A percentile compares a stretch with the other conserved stretches of the same genome.
phyloP scores from a whole-genome alignment of 805 yeast genomes.

The Candida odintsovae region DNA sequence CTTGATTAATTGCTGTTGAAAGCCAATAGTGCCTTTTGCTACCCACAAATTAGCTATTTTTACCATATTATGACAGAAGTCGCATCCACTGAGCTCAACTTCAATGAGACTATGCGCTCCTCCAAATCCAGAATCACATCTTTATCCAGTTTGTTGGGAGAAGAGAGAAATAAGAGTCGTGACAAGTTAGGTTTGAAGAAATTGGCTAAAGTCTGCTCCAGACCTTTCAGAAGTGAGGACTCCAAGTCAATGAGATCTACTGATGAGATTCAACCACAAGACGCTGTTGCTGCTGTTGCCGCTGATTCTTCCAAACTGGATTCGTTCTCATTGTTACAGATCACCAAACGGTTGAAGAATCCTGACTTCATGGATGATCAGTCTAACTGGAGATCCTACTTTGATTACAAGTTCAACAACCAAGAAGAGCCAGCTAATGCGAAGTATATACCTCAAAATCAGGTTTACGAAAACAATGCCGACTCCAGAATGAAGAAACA shows the following conservation, averaged over 20 bases:
- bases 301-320: conserved; percentile 10
- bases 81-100: neutral
- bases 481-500: neutral
- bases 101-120: conserved; percentile 6
- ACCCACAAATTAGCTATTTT: neutral
- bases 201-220: conserved; percentile 13
- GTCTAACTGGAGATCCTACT: conserved; percentile 1
- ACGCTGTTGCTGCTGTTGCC: neutral
- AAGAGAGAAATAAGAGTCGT: conserved; percentile 1
- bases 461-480: neutral
- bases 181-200: conserved; percentile 14
- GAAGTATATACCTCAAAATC: neutral
- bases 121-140: conserved; percentile 16
- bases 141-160: conserved; percentile 10
- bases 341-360: neutral
- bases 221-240: conserved; percentile 3
- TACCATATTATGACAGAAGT: neutral
- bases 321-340: conserved; percentile 8
- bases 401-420: neutral
- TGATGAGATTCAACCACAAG: neutral
- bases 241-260: neutral
- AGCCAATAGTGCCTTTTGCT: neutral
- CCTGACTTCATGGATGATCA: neutral
- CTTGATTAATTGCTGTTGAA: neutral
- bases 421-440: neutral